These are phyloP conservation scores for Lolium perenne DNA, from an alignment of 176 grass and related monocot genomes.

Conservation along the genomic window DNA sequence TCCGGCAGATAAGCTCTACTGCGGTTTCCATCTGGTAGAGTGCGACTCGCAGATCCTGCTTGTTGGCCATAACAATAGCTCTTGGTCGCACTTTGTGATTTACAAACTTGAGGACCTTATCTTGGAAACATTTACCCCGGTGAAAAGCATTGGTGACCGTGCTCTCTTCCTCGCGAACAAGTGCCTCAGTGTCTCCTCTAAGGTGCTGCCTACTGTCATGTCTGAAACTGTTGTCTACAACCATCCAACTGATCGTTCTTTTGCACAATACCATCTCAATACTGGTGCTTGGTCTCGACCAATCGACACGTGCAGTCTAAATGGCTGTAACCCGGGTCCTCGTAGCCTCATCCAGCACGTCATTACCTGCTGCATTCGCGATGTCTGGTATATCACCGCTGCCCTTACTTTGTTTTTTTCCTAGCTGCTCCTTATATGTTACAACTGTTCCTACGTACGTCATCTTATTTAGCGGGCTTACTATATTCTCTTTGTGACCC, in stretches of 20 bases:
- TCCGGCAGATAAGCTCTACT: background rate
- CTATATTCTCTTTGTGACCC: background rate
- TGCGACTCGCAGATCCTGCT: conserved; percentile 2
- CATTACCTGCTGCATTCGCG: background rate
- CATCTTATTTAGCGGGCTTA: background rate
- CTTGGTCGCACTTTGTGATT: background rate
- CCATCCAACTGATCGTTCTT: too few relatives aligned
- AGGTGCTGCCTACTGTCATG: too few relatives aligned
- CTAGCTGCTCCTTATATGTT: background rate
- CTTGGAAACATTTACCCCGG: too few relatives aligned
- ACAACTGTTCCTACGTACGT: background rate
- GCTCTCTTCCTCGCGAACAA: background rate
- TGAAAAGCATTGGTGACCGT: too few relatives aligned
- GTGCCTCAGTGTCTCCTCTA: too few relatives aligned
- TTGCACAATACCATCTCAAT: too few relatives aligned
- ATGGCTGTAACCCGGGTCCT: too few relatives aligned
- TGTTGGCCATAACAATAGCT: background rate
- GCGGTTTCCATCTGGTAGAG: background rate
- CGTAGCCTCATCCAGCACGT: background rate
- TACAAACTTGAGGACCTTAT: background rate
- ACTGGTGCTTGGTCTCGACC: too few relatives aligned
- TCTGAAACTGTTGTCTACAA: too few relatives aligned
- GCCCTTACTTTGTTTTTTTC: background rate
- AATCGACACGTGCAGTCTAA: too few relatives aligned
- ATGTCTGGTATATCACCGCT: background rate